Conservation (phyloP, 2,329 filamentous ascomycete species). For the Pestalotiopsis sp. region DNA sequence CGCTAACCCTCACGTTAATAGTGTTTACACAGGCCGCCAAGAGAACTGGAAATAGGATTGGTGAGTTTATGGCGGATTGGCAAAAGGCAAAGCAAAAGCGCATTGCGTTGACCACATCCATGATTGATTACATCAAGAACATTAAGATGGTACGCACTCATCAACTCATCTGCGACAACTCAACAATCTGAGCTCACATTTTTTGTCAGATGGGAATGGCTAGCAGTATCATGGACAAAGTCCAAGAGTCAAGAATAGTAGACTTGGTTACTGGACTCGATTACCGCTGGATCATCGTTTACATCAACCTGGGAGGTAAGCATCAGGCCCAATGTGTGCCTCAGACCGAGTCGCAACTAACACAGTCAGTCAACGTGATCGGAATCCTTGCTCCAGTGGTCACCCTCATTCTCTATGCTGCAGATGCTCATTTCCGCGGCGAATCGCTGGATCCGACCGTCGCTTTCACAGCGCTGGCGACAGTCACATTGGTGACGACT, state of each 20-base stretch:
- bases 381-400: not conserved
- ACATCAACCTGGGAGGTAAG: conserved; percentile 7
- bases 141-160: not conserved
- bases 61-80: not conserved
- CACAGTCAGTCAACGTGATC: not conserved
- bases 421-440: not conserved
- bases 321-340: not conserved
- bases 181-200: not conserved
- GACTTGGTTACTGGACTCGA: not conserved
- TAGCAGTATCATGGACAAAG: conserved; percentile 1
- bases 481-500: not conserved
- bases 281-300: not conserved
- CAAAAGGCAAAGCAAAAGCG: conserved; percentile 6
- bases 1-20: not conserved
- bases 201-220: conserved; percentile 2
- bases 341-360: not conserved
- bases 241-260: not conserved
- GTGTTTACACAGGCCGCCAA: not conserved
- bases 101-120: not conserved
- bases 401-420: not conserved
- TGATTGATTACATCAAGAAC: conserved; percentile 8
- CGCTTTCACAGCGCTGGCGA: conserved; percentile 4
- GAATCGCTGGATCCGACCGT: not conserved
- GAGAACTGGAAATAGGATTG: not conserved
- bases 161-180: not conserved